Evolutionary conservation across 768 basidiomycete genomes (phyloP).

Genomic region (Tulasnella sp.): DNA sequence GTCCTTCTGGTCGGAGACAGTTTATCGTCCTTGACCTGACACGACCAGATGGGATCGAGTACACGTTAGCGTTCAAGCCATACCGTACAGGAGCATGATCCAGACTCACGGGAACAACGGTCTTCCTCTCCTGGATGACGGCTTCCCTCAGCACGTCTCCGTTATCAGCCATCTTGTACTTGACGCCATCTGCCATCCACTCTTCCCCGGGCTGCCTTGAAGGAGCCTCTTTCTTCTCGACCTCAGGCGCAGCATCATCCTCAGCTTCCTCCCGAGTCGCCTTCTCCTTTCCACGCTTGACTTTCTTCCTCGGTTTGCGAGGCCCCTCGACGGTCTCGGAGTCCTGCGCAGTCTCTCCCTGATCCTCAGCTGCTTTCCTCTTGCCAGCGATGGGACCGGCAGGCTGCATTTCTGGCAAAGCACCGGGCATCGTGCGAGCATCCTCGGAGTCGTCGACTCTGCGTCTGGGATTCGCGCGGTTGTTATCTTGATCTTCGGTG

Average conservation of each 20-base stretch:
- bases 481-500: conserved; percentile 30
- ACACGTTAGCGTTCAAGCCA: too few relatives aligned
- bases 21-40: not conserved
- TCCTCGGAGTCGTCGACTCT: conserved; percentile 36
- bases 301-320: conserved; percentile 35
- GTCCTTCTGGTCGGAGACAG: not conserved
- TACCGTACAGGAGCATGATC: conserved; percentile 21
- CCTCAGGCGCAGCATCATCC: conserved; percentile 39
- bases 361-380: conserved; percentile 27
- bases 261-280: conserved; percentile 27
- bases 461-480: conserved; percentile 44
- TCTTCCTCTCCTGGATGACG: conserved; percentile 58
- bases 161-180: conserved; percentile 59
- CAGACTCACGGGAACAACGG: conserved; percentile 37
- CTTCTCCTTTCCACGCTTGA: conserved; percentile 33
- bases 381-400: not conserved
- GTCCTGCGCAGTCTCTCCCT: conserved; percentile 18
- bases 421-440: conserved; percentile 29
- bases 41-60: not conserved
- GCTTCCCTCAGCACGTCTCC: conserved; percentile 59
- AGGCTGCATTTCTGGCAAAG: conserved; percentile 27
- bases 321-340: conserved; percentile 19
- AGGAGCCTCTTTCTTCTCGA: conserved; percentile 37
- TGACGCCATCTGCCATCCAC: conserved; percentile 62
- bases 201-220: conserved; percentile 33